These are phyloP conservation scores for Priceomyces haplophilus DNA, from an alignment of 805 yeast species.

Conservation along the genomic window DNA sequence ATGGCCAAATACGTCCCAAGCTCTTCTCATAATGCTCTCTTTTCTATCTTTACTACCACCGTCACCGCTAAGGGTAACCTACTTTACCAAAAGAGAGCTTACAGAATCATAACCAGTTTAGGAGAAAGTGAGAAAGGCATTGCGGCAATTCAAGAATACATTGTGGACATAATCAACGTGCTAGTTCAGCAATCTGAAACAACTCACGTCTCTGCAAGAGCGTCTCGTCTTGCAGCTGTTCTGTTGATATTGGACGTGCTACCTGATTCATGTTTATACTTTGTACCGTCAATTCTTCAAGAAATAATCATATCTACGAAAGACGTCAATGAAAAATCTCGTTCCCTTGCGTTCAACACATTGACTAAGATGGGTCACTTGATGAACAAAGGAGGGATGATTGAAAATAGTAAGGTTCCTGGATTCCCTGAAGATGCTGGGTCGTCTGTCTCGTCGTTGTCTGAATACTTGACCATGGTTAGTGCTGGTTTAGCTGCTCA, in stretches of 20 bases:
- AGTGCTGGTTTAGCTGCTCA: conserved; percentile 95
- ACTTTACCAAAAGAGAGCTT: conserved; percentile 83
- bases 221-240: conserved; percentile 73
- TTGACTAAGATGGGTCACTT: conserved; percentile 77
- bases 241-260: conserved; percentile 55
- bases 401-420: conserved; percentile 63
- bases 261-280: conserved; percentile 64
- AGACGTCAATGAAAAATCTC: conserved; percentile 87
- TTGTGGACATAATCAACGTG: conserved; percentile 57
- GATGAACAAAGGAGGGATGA: conserved; percentile 67
- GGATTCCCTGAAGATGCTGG: conserved; percentile 63
- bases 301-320: conserved; percentile 90
- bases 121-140: conserved; percentile 67
- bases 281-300: conserved; percentile 78
- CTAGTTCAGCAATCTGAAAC: conserved; percentile 55
- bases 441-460: conserved; percentile 63
- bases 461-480: conserved; percentile 87
- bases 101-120: conserved; percentile 69
- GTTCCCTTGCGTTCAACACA: conserved; percentile 74
- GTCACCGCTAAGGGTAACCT: conserved; percentile 53
- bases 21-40: conserved; percentile 66
- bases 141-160: conserved; percentile 48
- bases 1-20: conserved; percentile 82
- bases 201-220: conserved; percentile 72
- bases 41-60: conserved; percentile 73